phyloP scores from a whole-genome alignment of 495 filamentous ascomycete species.

The Daldinia bambusicola region DNA sequence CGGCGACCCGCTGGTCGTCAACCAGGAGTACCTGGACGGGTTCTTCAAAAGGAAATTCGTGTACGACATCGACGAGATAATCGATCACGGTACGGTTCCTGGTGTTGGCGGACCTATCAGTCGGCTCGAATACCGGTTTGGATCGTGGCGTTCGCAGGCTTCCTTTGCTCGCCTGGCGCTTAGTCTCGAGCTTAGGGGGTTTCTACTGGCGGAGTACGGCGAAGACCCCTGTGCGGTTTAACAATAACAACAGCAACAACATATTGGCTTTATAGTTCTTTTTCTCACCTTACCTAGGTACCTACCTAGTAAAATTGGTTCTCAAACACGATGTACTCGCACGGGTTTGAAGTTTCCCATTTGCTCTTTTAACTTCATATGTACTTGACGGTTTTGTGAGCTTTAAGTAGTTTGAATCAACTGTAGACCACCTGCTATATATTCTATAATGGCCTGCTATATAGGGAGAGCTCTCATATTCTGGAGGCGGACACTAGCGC shows the following conservation, averaged over 20 bases:
- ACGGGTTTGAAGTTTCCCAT: neutral
- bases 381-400: too few species aligned
- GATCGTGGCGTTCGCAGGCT: conserved; percentile 53
- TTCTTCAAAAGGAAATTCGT: conserved; percentile 40
- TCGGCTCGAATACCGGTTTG: conserved; percentile 52
- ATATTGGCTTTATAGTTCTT: neutral
- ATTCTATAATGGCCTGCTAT: too few species aligned
- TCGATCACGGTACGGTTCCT: conserved; percentile 19
- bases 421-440: too few species aligned
- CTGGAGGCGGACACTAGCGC: too few species aligned
- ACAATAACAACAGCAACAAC: neutral
- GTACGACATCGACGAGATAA: conserved; percentile 37
- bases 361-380: neutral
- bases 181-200: conserved; percentile 37
- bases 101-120: conserved; percentile 1
- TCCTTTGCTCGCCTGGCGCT: conserved; percentile 50
- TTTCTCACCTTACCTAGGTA: neutral
- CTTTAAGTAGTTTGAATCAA: too few species aligned
- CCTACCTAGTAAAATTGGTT: neutral
- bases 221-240: conserved; percentile 26
- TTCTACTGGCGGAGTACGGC: conserved; percentile 11
- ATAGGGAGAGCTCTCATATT: too few species aligned
- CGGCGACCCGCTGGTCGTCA: conserved; percentile 36
- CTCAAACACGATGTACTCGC: neutral
- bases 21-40: conserved; percentile 8